phyloP scores from a whole-genome alignment of 2,329 filamentous ascomycete species.

The Fusarium tupiense region DNA sequence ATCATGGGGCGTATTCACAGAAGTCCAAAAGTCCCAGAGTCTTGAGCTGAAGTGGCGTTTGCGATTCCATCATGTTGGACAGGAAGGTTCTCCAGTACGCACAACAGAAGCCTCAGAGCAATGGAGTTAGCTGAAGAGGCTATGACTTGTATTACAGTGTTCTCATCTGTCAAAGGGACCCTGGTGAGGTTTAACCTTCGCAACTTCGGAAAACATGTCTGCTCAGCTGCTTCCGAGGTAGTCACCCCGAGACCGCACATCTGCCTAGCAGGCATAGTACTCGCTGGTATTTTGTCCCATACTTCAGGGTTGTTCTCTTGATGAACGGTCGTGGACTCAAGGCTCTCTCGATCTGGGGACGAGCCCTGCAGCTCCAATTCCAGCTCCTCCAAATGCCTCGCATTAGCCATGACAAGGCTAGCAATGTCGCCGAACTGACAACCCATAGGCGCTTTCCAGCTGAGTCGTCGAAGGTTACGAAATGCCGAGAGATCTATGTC shows the following conservation, averaged over 20 bases:
- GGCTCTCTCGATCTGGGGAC: neutral
- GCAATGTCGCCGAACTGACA: neutral
- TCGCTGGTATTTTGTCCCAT: neutral
- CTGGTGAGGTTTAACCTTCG: neutral
- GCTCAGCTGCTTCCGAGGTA: accelerated
- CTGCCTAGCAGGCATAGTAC: neutral
- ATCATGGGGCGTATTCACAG: neutral
- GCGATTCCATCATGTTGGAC: accelerated
- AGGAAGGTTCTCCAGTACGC: neutral
- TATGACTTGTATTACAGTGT: accelerated
- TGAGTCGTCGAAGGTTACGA: accelerated
- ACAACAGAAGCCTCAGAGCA: neutral
- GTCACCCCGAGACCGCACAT: neutral
- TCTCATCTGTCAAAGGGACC: neutral
- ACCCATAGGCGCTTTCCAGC: conserved; percentile 4
- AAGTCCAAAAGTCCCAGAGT: neutral
- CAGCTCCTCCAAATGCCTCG: accelerated
- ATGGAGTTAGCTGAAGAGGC: accelerated
- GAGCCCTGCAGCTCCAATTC: neutral
- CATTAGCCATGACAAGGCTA: neutral
- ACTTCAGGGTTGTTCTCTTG: neutral
- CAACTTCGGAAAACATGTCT: neutral
- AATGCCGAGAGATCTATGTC: neutral
- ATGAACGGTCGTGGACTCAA: neutral
- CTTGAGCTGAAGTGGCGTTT: neutral